A percentile compares a stretch with the other conserved stretches of the same genome.
These are phyloP conservation scores for Hordeum vulgare DNA, from an alignment of 176 grass and related monocot species.

Conservation along the genomic window DNA sequence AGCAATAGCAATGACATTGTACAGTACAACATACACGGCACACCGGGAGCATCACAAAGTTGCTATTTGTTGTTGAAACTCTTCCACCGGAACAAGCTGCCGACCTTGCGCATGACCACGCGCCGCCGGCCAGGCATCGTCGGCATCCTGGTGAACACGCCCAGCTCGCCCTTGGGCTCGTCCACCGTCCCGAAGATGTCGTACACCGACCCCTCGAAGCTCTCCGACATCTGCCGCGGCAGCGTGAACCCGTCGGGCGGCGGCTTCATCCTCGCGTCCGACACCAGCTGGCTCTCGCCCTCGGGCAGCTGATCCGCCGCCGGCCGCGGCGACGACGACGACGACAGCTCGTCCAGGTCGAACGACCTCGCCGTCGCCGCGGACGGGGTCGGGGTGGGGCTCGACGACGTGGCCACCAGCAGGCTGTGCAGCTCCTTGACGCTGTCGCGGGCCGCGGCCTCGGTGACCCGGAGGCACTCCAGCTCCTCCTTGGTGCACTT, in stretches of 20 bases:
- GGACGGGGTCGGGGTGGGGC: conserved; percentile 12
- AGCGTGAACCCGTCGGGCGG: conserved; percentile 31
- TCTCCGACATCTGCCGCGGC: conserved; percentile 41
- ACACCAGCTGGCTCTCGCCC: conserved; percentile 38
- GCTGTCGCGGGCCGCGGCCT: conserved; percentile 67
- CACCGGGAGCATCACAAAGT: neutral
- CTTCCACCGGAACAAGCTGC: conserved; percentile 66
- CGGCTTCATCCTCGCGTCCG: conserved; percentile 30
- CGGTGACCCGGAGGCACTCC: conserved; percentile 52
- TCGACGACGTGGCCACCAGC: conserved; percentile 49
- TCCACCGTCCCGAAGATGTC: conserved; percentile 50
- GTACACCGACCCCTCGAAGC: conserved; percentile 49
- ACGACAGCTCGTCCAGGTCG: conserved; percentile 29
- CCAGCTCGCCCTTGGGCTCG: conserved; percentile 22
- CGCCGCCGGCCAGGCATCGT: conserved; percentile 24
- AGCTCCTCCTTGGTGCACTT: conserved; percentile 54
- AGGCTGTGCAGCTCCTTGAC: conserved; percentile 75
- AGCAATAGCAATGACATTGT: neutral
- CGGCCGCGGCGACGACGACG: conserved; percentile 28
- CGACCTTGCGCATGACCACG: conserved; percentile 47
- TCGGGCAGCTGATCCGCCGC: neutral
- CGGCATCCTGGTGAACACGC: conserved; percentile 34
- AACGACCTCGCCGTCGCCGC: neutral
- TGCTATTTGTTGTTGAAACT: conserved; percentile 58
- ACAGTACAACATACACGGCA: neutral